Base-by-base conservation (phyloP, 1,139 yeast species). In the Magnusiomyces fungicola region DNA sequence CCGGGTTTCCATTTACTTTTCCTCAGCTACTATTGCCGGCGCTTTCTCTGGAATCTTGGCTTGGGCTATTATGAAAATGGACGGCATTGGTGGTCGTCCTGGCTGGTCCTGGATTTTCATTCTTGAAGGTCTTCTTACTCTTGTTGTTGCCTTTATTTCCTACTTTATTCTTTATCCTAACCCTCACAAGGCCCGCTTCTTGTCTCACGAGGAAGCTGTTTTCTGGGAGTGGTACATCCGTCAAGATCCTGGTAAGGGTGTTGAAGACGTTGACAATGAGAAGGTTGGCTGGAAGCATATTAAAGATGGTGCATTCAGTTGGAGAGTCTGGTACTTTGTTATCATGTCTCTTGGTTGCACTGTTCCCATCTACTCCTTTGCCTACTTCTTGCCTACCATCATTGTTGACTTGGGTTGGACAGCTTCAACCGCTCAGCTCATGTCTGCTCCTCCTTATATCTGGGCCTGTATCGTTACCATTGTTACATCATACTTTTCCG, bases 51-150 rank as follows among this genome's bases (percentile, higher is more conserved):
- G 82, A 14, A 69, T 74, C 49, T 72, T 80, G 53, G 78, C 80
- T 22, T 73, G 82, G 23, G 76, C 79, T 47, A 76, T 68, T 55
- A 65, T 73, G 53, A 61, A 69, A 40, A 63, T 83, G 58, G 72
- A 74, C 50, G 82, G 81, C 42, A 67, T 64, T 6, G 68, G 66
- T 43, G 88, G 88, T 2, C 63, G 77, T 39, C 73, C 74, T 6
- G 81, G 88, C 29, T 84, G 94, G 94, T 76, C 81, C 65, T 84
- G 92, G 92, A 77, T 83, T 64, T 84, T 81, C 60, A 76, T 85
- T 47, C 73, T 85, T 50, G 88, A 83, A 64, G 87, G 88, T 32
- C 67, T 80, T 38, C 71, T 81, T 40, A 79, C 88, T 1, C 58
- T 81, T 18, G 75, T 68, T 3, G 76, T 82, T 42, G 87, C 83